A percentile compares a stretch with the other conserved stretches of the same genome.
Evolutionary conservation across 2,329 filamentous ascomycete species (phyloP).

Genomic region (Fusarium buharicum): DNA sequence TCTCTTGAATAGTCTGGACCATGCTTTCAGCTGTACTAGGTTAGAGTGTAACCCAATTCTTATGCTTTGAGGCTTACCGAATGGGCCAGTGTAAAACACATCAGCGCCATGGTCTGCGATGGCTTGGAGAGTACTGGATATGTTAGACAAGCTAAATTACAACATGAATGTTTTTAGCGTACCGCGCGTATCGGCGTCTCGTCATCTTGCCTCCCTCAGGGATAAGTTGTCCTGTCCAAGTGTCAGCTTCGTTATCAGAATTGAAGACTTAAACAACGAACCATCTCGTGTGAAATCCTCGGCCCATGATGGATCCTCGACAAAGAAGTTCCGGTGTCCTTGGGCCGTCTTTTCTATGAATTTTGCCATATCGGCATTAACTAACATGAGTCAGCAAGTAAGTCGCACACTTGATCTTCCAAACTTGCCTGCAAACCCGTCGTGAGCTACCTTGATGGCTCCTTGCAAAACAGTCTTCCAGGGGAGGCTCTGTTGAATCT

Average conservation of each 20-base stretch:
- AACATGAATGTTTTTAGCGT: slow-evolving; percentile 26
- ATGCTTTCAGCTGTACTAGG: slow-evolving; percentile 71
- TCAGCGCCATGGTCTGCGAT: slow-evolving; percentile 79
- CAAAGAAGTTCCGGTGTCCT: slow-evolving; percentile 68
- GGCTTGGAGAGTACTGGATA: slow-evolving; percentile 70
- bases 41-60: slow-evolving; percentile 12
- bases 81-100: slow-evolving; percentile 77
- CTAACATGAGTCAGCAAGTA: slow-evolving; percentile 47
- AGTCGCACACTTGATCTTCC: not conserved
- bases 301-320: slow-evolving; percentile 81
- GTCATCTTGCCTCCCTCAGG: slow-evolving; percentile 81
- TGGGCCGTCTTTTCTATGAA: slow-evolving; percentile 71
- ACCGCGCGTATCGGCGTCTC: slow-evolving; percentile 77
- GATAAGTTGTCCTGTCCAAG: slow-evolving; percentile 66
- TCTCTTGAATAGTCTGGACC: slow-evolving; percentile 72
- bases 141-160: slow-evolving; percentile 2
- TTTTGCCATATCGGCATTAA: slow-evolving; percentile 77
- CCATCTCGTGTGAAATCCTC: slow-evolving; percentile 88
- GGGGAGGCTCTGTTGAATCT: slow-evolving; percentile 58
- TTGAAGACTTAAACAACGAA: slow-evolving; percentile 23
- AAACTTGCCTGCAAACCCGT: slow-evolving; percentile 70
- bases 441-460: slow-evolving; percentile 75
- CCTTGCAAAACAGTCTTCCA: slow-evolving; percentile 80
- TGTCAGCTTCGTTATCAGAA: slow-evolving; percentile 1
- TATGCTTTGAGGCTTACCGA: slow-evolving; percentile 54